Conservation (phyloP, 1,284 basidiomycete genomes). For the Puccinia triticina region DNA sequence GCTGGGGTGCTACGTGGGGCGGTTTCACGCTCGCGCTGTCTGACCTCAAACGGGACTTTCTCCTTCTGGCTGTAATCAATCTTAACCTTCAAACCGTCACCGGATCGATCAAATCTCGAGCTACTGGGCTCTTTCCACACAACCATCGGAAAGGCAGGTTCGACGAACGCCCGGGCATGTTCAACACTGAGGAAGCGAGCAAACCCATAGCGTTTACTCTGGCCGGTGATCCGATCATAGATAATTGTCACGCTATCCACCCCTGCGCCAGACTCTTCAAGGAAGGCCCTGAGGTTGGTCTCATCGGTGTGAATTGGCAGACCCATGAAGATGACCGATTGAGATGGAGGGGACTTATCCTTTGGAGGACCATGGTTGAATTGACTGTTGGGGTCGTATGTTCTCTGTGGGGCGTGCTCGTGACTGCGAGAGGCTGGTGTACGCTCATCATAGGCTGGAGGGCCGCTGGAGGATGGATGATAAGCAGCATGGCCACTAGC, state of each 20-base stretch:
- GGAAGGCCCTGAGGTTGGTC: conserved; percentile 52
- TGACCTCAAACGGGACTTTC: conserved; percentile 62
- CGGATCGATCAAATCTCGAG: conserved; percentile 50
- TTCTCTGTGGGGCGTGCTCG: conserved; percentile 11
- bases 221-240: conserved; percentile 83
- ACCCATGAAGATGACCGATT: conserved; percentile 49
- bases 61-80: conserved; percentile 62
- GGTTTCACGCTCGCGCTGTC: conserved; percentile 53
- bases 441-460: conserved; percentile 21
- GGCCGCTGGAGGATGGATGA: conserved; percentile 18
- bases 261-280: conserved; percentile 56
- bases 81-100: conserved; percentile 54
- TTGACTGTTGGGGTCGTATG: conserved; percentile 39
- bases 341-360: conserved; percentile 41
- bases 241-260: conserved; percentile 76
- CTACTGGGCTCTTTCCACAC: conserved; percentile 53
- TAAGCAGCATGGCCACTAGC: background rate
- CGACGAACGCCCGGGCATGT: conserved; percentile 81
- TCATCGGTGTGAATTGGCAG: conserved; percentile 46
- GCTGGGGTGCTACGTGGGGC: conserved; percentile 66
- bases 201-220: conserved; percentile 89
- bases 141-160: conserved; percentile 65
- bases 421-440: conserved; percentile 9
- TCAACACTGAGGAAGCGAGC: conserved; percentile 81
- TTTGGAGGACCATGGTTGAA: conserved; percentile 47